phyloP scores from a whole-genome alignment of 495 filamentous ascomycete species.

The Cetradonia linearis region DNA sequence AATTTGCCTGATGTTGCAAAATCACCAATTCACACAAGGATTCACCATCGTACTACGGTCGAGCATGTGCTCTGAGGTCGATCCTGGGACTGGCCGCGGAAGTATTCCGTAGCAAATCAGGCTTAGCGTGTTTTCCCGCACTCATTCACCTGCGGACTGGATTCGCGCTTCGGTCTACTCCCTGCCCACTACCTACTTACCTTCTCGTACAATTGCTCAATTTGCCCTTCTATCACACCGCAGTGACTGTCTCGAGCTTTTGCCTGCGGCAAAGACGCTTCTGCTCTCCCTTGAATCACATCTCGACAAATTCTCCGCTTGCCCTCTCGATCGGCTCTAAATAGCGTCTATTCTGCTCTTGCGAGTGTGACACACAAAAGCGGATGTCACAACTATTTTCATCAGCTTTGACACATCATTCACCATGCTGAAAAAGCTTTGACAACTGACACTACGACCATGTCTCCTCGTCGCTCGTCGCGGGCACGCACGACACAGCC shows the following conservation, averaged over 20 bases:
- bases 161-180: constrained; percentile 4
- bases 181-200: constrained; percentile 5
- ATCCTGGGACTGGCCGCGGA: neutral
- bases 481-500: constrained; percentile 77
- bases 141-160: constrained; percentile 6
- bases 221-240: constrained; percentile 3
- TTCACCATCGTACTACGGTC: neutral
- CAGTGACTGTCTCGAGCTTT: neutral
- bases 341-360: neutral
- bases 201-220: neutral
- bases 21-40: neutral
- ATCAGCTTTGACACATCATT: neutral
- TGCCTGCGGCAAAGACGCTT: neutral
- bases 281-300: neutral
- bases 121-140: constrained; percentile 7
- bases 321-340: constrained; percentile 4
- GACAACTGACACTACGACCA: constrained; percentile 24
- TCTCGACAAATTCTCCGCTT: neutral
- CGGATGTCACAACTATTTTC: neutral
- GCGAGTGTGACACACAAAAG: neutral
- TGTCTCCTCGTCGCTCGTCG: constrained; percentile 81
- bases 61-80: neutral
- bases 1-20: neutral
- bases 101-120: constrained; percentile 3
- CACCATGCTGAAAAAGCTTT: constrained; percentile 5